Conservation (phyloP, 2,329 filamentous ascomycete genomes). For the Chalara sp. region DNA sequence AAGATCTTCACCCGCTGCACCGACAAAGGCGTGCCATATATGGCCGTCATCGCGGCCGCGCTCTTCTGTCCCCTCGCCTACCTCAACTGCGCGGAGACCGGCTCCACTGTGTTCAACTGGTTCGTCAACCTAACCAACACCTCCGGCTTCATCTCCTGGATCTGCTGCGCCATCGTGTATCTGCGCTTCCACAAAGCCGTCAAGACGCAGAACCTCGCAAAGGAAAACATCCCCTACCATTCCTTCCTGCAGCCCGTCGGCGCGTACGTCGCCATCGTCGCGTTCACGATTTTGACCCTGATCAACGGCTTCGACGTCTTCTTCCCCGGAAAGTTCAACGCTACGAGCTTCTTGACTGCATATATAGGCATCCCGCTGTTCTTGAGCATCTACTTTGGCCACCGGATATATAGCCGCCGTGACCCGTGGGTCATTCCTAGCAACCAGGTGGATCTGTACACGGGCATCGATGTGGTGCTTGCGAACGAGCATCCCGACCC, state of each 20-base stretch:
- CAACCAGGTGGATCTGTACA: neutral
- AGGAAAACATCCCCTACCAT: conserved; percentile 40
- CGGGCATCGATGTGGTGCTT: neutral
- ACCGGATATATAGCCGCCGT: conserved; percentile 21
- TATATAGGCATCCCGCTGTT: conserved; percentile 63
- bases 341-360: conserved; percentile 50
- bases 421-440: neutral
- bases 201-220: conserved; percentile 33
- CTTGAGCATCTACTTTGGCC: conserved; percentile 44
- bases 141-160: conserved; percentile 44
- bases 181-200: conserved; percentile 50
- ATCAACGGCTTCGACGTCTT: conserved; percentile 62
- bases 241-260: conserved; percentile 51
- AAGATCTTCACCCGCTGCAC: conserved; percentile 41
- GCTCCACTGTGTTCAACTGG: conserved; percentile 43
- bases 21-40: conserved; percentile 40
- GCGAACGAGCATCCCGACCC: neutral
- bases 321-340: conserved; percentile 49
- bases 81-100: conserved; percentile 35
- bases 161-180: conserved; percentile 47
- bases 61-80: conserved; percentile 38
- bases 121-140: conserved; percentile 48
- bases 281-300: conserved; percentile 45
- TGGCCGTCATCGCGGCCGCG: conserved; percentile 34
- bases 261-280: conserved; percentile 43